Base-by-base conservation (phyloP, 2,329 filamentous ascomycete species). In the Apiospora hydei region DNA sequence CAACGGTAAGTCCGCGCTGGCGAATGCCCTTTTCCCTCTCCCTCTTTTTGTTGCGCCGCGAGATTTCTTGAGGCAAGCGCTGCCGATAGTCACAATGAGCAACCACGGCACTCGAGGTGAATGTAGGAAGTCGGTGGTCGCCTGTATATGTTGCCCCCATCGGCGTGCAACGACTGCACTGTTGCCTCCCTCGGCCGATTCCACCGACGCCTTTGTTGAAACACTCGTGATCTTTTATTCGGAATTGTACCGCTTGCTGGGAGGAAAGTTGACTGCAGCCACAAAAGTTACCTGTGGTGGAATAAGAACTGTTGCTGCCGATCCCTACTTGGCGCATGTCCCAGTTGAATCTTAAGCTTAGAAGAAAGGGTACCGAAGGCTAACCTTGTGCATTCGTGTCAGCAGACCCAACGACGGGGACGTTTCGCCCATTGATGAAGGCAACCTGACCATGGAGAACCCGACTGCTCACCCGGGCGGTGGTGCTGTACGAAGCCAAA, bases 341-440 rank as follows among this genome's bases (percentile, higher is more conserved):
- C 57, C 34, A 2, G 10, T 41, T 41, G 57, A 64, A 64, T 24
- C 34, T 38, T 41, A 1, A n/a, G 57, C 21, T 41, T 4, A 18
- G 34, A 41, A 64, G 18, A 41, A 24, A 13, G 3, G 34, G 57
- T 18, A 64, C 41, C 57, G 34, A 64, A 64, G 73, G 75, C 77
- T 81, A 77, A 80, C 76, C 61, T 74, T 71, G 51, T 72, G 75
- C 73, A 49, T 71, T 74, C 72, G 73, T 76, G 69, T 69, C 71
- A 80, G 78, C 71, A 80, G 78, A 51, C 43, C 70, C 69, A 51
- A 78, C 70, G 74, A 74, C 69, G 79, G 79, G 71, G 83, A 87
- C 76, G 86, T 89, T 71, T 89, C 88, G 46, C 88, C 88, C 41
- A 85, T 89, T 49, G 86, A 89, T 70, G 86, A 86, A 72, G 77